Base-by-base conservation (phyloP, 129 eudicot species). In the Tagetes patula region DNA sequence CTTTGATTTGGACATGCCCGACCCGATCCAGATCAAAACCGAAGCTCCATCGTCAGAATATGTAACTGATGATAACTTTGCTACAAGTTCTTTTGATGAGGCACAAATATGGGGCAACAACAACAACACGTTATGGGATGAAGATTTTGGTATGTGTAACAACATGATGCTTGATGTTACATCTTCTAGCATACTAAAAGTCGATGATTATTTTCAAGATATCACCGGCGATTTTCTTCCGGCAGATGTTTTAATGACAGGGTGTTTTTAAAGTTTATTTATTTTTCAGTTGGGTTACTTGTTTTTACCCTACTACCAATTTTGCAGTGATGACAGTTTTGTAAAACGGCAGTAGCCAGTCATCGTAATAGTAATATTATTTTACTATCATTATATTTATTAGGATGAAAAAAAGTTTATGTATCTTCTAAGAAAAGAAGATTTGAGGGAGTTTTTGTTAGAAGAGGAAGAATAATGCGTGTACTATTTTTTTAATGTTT, bases 171-270 rank as follows among this genome's bases (percentile, higher is more conserved):
- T 67, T 0, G 86, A 76, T 11, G 63, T 75, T 8, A 78, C 75
- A 50, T 72, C 93, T 0, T 49, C 84, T 0, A 50, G 76, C 0
- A 67, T 76, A 53, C 68, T 86, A 6, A 79, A 85, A 10, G 87
- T 85, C 0, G 91, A 84, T 5, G 89, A 82, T 32, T 86, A 77
- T 55, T 86, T 86, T 62, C 80, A 87, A 74, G 97, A 90, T 2
- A 78, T 77, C 2, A 59, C 73, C 1, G 80, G 67, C 37, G 92
- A 87, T 2, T 85, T 85, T 54, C 75, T 79, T 4, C 62, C 82
- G 0, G 83, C 79, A 0, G 95, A 87, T 83, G 75, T 80, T n/a
- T 37, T 83, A 0, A 74, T 79, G 54, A 86, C 83, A 0, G 73
- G 77, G 3, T 83, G 76, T 47, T 70, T 69, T 1, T 79, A 27